Conservation (phyloP, 2,329 filamentous ascomycete species). For the Phaeosphaeria sp. region DNA sequence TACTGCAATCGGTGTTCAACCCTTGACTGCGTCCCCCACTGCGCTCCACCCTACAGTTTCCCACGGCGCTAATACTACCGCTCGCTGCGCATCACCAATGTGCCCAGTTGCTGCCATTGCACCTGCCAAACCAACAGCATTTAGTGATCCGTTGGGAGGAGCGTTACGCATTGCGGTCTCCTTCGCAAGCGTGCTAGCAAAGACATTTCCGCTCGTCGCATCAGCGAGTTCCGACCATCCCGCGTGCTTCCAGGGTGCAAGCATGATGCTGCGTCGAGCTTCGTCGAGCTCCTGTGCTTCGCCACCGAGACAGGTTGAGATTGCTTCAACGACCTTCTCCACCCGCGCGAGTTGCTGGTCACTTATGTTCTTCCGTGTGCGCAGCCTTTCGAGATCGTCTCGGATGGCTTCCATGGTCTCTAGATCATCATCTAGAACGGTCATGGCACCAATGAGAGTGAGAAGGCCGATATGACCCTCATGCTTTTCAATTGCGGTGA, state of each 20-base stretch:
- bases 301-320: slow-evolving; percentile 64
- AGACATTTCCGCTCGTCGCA: slow-evolving; percentile 53
- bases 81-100: slow-evolving; percentile 75
- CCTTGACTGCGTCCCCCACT: slow-evolving; percentile 48
- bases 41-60: slow-evolving; percentile 67
- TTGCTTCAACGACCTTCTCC: slow-evolving; percentile 75
- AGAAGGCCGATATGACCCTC: slow-evolving; percentile 81
- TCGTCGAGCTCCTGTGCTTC: slow-evolving; percentile 65
- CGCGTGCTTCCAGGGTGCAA: slow-evolving; percentile 77
- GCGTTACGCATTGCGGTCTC: slow-evolving; percentile 77
- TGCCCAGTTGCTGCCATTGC: slow-evolving; percentile 77
- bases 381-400: slow-evolving; percentile 75
- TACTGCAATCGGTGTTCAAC: background rate
- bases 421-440: slow-evolving; percentile 77
- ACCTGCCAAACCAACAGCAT: slow-evolving; percentile 71
- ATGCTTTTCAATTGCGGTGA: slow-evolving; percentile 76
- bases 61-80: slow-evolving; percentile 86
- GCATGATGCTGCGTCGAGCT: slow-evolving; percentile 77
- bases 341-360: slow-evolving; percentile 71
- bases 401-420: slow-evolving; percentile 82
- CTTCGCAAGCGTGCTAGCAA: slow-evolving; percentile 77
- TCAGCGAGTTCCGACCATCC: slow-evolving; percentile 81
- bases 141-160: slow-evolving; percentile 73
- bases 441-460: slow-evolving; percentile 82
- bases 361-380: slow-evolving; percentile 69